Percentiles rank a stretch among this genome's conserved stretches.
These are phyloP conservation scores for Sinapis alba DNA, from an alignment of 441 rosid genomes.

Conservation along the genomic window DNA sequence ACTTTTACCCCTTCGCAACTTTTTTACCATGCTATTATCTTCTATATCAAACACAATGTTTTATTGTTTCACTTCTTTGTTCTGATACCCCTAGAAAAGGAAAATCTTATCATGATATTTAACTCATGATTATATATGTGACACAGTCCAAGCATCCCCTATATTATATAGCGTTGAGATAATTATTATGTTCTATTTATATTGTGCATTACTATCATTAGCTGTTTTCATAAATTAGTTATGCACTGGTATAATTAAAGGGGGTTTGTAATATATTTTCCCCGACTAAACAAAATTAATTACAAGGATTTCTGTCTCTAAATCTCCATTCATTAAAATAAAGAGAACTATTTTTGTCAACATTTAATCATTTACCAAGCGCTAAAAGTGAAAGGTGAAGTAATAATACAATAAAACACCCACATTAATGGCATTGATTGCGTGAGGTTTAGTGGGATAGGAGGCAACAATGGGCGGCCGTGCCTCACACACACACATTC, in stretches of 20 bases:
- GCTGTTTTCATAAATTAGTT: neutral
- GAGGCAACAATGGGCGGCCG: conserved; percentile 15
- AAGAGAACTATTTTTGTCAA: neutral
- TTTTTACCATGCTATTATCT: neutral
- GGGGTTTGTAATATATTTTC: neutral
- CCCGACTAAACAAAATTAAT: neutral
- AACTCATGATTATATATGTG: conserved; percentile 31
- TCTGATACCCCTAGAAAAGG: neutral
- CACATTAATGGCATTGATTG: conserved; percentile 36
- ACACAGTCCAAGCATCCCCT: conserved; percentile 11
- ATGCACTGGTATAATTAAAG: neutral
- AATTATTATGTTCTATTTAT: conserved; percentile 10
- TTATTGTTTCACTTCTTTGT: neutral
- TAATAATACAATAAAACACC: conserved; percentile 11
- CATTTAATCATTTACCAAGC: conserved; percentile 5
- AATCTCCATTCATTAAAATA: neutral
- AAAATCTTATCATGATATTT: conserved; percentile 16
- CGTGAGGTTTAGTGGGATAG: conserved; percentile 36
- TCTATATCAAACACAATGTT: neutral
- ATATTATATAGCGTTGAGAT: conserved; percentile 3
- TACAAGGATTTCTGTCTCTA: neutral
- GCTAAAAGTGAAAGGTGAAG: conserved; percentile 25
- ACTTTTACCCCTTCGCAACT: neutral
- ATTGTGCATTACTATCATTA: neutral
- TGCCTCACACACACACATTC: conserved; percentile 24